Evolutionary conservation across 192 early-diverging fungal genomes (phyloP).

Genomic region (Coemansia erecta): DNA sequence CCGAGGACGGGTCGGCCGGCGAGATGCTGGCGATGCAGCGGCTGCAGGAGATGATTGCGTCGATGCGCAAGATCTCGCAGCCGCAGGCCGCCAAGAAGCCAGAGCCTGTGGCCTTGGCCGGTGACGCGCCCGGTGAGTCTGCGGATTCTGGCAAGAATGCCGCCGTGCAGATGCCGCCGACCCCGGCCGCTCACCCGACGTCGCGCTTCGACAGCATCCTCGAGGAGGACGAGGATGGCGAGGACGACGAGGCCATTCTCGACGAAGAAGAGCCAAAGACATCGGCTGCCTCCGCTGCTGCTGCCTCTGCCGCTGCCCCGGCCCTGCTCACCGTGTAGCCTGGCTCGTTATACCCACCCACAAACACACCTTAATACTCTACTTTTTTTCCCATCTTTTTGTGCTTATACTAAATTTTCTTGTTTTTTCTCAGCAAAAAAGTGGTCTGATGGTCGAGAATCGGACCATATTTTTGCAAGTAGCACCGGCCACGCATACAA

Average conservation of each 20-base stretch:
- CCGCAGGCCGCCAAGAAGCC: neutral
- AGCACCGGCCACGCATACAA: no score
- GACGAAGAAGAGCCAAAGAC: conserved; percentile 10
- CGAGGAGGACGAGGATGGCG: conserved; percentile 49
- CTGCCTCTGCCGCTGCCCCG: neutral
- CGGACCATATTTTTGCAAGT: no score
- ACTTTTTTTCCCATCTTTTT: no score
- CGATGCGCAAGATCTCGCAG: conserved; percentile 28
- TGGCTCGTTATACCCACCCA: no score
- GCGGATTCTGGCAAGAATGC: neutral
- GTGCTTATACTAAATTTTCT: no score
- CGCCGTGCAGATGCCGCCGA: conserved; percentile 7
- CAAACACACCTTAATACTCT: neutral
- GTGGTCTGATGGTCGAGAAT: no score
- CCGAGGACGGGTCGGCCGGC: conserved; percentile 1
- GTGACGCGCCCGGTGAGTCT: neutral
- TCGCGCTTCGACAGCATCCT: conserved; percentile 54
- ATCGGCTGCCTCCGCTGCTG: neutral
- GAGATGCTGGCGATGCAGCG: conserved; percentile 39
- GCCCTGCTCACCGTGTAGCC: neutral
- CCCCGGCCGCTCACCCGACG: conserved; percentile 41
- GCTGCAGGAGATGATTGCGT: conserved; percentile 51
- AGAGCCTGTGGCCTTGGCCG: neutral
- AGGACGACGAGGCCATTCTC: conserved; percentile 35
- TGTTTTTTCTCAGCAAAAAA: no score